Evolutionary conservation across 208 protist genomes (phyloP).

Genomic region (Leishmania turanica): DNA sequence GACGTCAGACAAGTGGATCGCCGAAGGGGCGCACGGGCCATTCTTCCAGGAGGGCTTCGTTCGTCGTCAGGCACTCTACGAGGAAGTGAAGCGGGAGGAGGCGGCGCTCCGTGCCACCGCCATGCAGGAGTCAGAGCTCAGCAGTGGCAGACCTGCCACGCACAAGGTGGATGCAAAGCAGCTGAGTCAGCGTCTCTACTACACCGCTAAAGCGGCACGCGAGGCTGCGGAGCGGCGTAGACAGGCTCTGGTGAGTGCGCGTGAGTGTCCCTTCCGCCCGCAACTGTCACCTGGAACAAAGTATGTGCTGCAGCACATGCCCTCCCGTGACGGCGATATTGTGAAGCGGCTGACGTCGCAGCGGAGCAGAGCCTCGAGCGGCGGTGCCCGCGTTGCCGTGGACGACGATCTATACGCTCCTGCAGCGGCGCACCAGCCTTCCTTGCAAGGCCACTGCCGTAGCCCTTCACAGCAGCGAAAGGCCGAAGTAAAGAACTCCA

Average conservation of each 20-base stretch:
- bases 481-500: neutral
- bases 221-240: conserved; percentile 43
- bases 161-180: conserved; percentile 16
- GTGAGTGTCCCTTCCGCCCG: conserved; percentile 67
- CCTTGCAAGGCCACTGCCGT: neutral
- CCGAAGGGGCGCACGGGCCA: conserved; percentile 61
- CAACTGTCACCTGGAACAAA: conserved; percentile 65
- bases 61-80: conserved; percentile 67
- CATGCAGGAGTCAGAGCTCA: neutral
- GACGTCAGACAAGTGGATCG: conserved; percentile 67
- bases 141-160: neutral
- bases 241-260: conserved; percentile 17
- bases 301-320: conserved; percentile 43
- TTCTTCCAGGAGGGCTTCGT: conserved; percentile 80
- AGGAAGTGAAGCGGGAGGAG: conserved; percentile 59
- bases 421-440: neutral
- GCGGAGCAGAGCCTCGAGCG: neutral
- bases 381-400: neutral
- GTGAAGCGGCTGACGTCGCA: conserved; percentile 59
- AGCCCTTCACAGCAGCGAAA: neutral
- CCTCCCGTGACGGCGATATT: conserved; percentile 56
- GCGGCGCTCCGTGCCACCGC: conserved; percentile 16
- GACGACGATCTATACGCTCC: conserved; percentile 10
- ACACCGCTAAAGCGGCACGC: conserved; percentile 29
- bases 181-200: conserved; percentile 64